Evolutionary conservation across 2,329 filamentous ascomycete species (phyloP).

Genomic region (Penicillium sp.): DNA sequence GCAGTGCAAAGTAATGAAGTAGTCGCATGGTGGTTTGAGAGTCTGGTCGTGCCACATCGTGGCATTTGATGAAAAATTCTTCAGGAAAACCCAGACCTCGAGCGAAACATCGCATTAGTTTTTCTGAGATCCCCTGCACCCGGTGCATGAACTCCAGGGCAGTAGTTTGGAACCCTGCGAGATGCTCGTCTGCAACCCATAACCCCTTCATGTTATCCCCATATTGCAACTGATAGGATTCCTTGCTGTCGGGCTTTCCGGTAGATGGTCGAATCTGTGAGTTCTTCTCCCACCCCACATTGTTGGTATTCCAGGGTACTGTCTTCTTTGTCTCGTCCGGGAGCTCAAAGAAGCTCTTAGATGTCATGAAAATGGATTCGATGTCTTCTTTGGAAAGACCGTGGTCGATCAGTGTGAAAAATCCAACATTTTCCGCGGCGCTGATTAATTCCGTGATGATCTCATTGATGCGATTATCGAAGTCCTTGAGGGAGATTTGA

Average conservation of each 20-base stretch:
- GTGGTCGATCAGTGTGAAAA: slow-evolving; percentile 60
- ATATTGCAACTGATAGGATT: slow-evolving; percentile 64
- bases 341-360: slow-evolving; percentile 57
- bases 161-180: slow-evolving; percentile 51
- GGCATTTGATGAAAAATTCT: slow-evolving; percentile 57
- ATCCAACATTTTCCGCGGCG: slow-evolving; percentile 61
- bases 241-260: slow-evolving; percentile 59
- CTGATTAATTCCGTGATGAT: slow-evolving; percentile 55
- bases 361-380: slow-evolving; percentile 53
- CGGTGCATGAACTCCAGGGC: slow-evolving; percentile 56
- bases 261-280: slow-evolving; percentile 61
- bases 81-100: slow-evolving; percentile 58
- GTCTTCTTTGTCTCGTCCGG: slow-evolving; percentile 53
- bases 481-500: slow-evolving; percentile 56
- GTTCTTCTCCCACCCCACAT: slow-evolving; percentile 63
- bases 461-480: slow-evolving; percentile 52
- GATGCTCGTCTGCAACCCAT: slow-evolving; percentile 52
- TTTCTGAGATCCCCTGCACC: slow-evolving; percentile 55
- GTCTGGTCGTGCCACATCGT: slow-evolving; percentile 52
- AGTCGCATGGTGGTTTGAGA: slow-evolving; percentile 58
- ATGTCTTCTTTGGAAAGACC: slow-evolving; percentile 53
- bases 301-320: slow-evolving; percentile 56
- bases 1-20: slow-evolving; percentile 58
- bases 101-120: slow-evolving; percentile 60
- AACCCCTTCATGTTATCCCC: slow-evolving; percentile 54